These are phyloP conservation scores for Hericium coralloides DNA, from an alignment of 768 basidiomycete species.

Conservation along the genomic window DNA sequence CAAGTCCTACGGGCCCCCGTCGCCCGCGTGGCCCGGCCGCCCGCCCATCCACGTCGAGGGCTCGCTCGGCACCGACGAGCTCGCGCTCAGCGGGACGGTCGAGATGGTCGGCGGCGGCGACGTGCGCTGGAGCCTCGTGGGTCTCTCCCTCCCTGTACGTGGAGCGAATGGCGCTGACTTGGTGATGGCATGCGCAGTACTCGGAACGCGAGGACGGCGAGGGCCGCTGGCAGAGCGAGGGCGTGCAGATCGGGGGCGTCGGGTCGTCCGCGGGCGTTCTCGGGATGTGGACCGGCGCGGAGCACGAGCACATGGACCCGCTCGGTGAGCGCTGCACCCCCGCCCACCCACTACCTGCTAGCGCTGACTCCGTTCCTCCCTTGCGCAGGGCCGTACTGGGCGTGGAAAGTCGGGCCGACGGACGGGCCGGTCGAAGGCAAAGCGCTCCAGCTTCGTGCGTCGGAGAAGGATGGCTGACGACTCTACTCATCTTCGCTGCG, in stretches of 20 bases:
- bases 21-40: conserved; percentile 22
- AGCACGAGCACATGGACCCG: conserved; percentile 35
- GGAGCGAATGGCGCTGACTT: neutral
- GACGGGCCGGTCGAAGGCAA: conserved; percentile 3
- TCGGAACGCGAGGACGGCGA: conserved; percentile 19
- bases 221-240: conserved; percentile 45
- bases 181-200: conserved; percentile 6
- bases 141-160: conserved; percentile 5
- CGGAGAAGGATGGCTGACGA: neutral
- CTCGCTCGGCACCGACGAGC: conserved; percentile 30
- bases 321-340: conserved; percentile 24
- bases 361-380: neutral
- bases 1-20: conserved; percentile 17
- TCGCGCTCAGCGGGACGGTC: conserved; percentile 35
- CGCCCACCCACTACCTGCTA: too few relatives aligned
- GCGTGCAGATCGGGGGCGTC: conserved; percentile 46
- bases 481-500: neutral
- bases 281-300: conserved; percentile 47
- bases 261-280: conserved; percentile 45
- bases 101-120: conserved; percentile 40
- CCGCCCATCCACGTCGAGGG: conserved; percentile 47
- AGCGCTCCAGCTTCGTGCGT: conserved; percentile 1
- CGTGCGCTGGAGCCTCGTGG: conserved; percentile 43
- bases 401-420: conserved; percentile 28
- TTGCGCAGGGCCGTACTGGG: conserved; percentile 32